These are phyloP conservation scores for Wickerhamiella galacta DNA, from an alignment of 805 yeast genomes.

Conservation along the genomic window DNA sequence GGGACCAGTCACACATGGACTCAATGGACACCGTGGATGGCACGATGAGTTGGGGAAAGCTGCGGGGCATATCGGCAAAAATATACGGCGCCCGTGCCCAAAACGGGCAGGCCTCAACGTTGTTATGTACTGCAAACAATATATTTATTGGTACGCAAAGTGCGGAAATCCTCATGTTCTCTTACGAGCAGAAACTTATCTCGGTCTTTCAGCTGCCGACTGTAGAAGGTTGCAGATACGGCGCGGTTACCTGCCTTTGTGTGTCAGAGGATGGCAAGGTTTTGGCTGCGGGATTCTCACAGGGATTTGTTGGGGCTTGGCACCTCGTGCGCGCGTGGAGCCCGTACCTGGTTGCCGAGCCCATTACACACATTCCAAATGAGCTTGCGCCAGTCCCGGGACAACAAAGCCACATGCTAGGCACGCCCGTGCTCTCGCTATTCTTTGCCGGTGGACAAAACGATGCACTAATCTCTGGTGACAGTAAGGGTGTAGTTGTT, in stretches of 20 bases:
- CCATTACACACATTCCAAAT: slow-evolving; percentile 11
- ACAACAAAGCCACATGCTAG: slow-evolving; percentile 25
- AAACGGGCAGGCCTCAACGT: slow-evolving; percentile 36
- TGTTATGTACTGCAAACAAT: slow-evolving; percentile 16
- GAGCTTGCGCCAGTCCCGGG: slow-evolving; percentile 5
- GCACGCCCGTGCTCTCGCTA: slow-evolving; percentile 28
- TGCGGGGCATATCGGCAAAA: slow-evolving; percentile 25
- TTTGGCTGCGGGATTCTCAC: slow-evolving; percentile 49
- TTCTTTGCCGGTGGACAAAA: slow-evolving; percentile 35
- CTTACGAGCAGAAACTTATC: slow-evolving; percentile 44
- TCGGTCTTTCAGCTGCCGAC: slow-evolving; percentile 25
- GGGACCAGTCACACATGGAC: not conserved
- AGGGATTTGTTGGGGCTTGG: slow-evolving; percentile 60
- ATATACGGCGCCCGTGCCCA: slow-evolving; percentile 21
- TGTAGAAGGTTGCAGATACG: slow-evolving; percentile 22
- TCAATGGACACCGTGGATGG: not conserved
- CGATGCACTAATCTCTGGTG: slow-evolving; percentile 40
- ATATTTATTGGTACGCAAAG: slow-evolving; percentile 49
- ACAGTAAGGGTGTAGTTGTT: slow-evolving; percentile 39
- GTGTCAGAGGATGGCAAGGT: slow-evolving; percentile 54
- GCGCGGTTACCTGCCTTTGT: slow-evolving; percentile 37
- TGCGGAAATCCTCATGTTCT: slow-evolving; percentile 51
- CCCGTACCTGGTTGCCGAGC: slow-evolving; percentile 20
- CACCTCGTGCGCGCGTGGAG: slow-evolving; percentile 26
- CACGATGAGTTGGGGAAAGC: slow-evolving; percentile 23